Conservation (phyloP, 1,284 basidiomycete species). For the Pascua sp. region DNA sequence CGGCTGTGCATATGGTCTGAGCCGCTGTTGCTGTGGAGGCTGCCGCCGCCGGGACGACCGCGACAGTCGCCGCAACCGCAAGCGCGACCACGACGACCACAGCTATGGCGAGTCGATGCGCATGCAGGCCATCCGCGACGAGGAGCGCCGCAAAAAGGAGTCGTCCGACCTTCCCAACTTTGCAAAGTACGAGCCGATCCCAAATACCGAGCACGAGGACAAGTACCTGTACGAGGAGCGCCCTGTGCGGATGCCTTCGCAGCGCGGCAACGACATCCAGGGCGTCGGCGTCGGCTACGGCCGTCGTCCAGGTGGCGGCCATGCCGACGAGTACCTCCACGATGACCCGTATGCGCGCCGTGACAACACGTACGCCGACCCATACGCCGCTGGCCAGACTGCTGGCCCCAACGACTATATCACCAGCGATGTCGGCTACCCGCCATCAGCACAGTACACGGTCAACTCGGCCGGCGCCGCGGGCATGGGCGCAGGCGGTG, state of each 20-base stretch:
- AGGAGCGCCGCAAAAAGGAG: conserved; percentile 34
- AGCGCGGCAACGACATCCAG: conserved; percentile 26
- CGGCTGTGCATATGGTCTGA: conserved; percentile 76
- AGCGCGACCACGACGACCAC: conserved; percentile 32
- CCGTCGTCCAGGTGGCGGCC: background rate
- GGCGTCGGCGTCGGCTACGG: conserved; percentile 39
- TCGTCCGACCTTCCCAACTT: conserved; percentile 41
- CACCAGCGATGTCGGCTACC: no score
- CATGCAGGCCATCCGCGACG: conserved; percentile 38
- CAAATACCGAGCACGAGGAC: conserved; percentile 34
- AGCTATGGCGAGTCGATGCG: conserved; percentile 25
- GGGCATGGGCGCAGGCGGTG: conserved; percentile 27
- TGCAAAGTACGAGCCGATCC: conserved; percentile 33
- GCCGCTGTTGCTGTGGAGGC: conserved; percentile 76
- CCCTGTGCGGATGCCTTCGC: background rate
- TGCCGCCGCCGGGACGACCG: conserved; percentile 62
- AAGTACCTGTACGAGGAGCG: conserved; percentile 39
- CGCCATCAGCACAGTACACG: no score
- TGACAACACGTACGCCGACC: conserved; percentile 4
- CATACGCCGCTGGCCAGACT: conserved; percentile 8
- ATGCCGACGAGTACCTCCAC: background rate
- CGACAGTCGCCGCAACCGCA: conserved; percentile 20
- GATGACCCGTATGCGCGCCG: no score
- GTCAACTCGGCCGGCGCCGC: conserved; percentile 26
- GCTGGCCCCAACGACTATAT: background rate